Base-by-base conservation (phyloP, 805 yeast species). In the Isabelozyma gotoi region DNA sequence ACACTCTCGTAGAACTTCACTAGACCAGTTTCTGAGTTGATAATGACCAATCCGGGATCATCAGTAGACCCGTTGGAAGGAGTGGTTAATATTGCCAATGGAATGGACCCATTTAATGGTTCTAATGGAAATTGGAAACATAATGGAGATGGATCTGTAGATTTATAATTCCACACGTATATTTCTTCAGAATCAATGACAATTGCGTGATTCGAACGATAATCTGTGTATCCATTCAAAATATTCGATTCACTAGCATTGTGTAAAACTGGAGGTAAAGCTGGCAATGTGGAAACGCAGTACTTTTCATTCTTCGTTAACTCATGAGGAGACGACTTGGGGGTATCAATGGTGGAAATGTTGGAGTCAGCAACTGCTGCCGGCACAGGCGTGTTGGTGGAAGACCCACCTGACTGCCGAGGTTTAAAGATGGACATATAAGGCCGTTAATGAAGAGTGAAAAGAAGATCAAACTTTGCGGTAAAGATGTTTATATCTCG, bases 1-100 rank as follows among this genome's bases (percentile, higher is more conserved):
- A 88, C 80, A 42, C 88, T 79, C 55, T 88, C 96, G 67, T 84
- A 85, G 61, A 83, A 90, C 19, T 76, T 74, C 38, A 86, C 62
- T 15, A 62, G 56, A 0, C 96, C 96, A 0, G 80, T 53, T 15
- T 70, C 59, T 0, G 83, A 69, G 55, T 84, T 80, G 16, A 88
- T 71, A 5, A 84, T 76, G 5, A 85, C 81, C 33, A 89, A 63
- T 7, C 96, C 96, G 0, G 95, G 92, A 50, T 74, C 78, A 32
- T 54, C 53, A 21, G 59, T 49, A 12, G 70, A 60, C 2, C 82
- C 81, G 3, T 78, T 76, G 5, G 80, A 62, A 3, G 92, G 83
- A 8, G 73, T 57, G 1, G 87, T 79, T 31, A 87, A 60, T 4
- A 77, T 71, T 1, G 85, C 87, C 43, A 82, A 60, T 1, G 85